Base-by-base conservation (phyloP, 2,329 filamentous ascomycete species). In the Biscogniauxia mediterranea region DNA sequence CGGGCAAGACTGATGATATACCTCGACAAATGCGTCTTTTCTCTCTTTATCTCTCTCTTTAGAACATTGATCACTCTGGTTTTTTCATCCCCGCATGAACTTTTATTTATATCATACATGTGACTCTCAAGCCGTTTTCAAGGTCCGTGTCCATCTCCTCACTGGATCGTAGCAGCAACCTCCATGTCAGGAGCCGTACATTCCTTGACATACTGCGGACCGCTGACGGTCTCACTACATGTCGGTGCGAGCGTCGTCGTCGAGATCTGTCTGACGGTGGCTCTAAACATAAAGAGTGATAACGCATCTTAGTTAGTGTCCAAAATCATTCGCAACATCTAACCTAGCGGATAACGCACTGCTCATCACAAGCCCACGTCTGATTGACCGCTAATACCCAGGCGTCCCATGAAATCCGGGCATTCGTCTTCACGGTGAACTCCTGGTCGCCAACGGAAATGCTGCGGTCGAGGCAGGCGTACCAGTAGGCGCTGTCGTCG, bases 371-470 rank as follows among this genome's bases (percentile, higher is more conserved):
- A 32, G 49, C 61, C 66, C 66, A 70, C 17, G 65, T 70, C 61
- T 72, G 70, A 38, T 70, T 69, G 17, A 72, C 65, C 15, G 54
- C 55, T 28, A 70, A 20, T 26, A 55, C 56, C 70, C 69, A 71
- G 0, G 54, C 55, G 17, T 69, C 64, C 66, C 66, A 71, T 26
- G 61, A 13, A 52, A 71, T 32, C 9, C 38, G 64, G 9, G 64
- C 64, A 51, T 61, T 67, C 46, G 70, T 71, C 42, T 17, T 60
- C 7, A 72, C 63, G 28, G 61, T 53, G 25, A 62, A 64, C 20
- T 64, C 52, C 3, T 56, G 19, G 6, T 60, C 62, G 11, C 59
- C 63, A 3, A 64, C 46, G 1, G 58, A 32, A 8, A 71, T 54
- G 9, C 49, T 58, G 3, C 59, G 58, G 20, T 69, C 65, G 1